Percentiles rank a stretch among this genome's conserved stretches.
Evolutionary conservation across 768 basidiomycete genomes (phyloP).

Genomic region (Lepiota venenata): DNA sequence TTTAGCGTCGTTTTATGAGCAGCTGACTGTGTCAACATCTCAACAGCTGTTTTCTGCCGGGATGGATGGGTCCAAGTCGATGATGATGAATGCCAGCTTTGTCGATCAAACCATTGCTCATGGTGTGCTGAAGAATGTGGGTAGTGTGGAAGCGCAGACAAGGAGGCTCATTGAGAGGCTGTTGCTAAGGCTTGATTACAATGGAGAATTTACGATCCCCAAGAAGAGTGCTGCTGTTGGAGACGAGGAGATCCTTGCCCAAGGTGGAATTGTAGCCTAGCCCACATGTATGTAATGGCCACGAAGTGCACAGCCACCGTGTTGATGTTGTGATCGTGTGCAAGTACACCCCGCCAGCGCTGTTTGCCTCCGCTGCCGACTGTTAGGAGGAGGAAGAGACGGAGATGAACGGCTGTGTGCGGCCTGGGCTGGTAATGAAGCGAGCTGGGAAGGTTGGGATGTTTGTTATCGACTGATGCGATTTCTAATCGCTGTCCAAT

Average conservation of each 20-base stretch:
- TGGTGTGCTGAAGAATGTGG: constrained; percentile 47
- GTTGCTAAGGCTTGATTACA: constrained; percentile 81
- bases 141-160: constrained; percentile 43
- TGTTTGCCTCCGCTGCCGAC: too few relatives aligned
- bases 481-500: constrained; percentile 13
- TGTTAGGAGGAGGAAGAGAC: too few relatives aligned
- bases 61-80: constrained; percentile 72
- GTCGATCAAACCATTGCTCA: constrained; percentile 52
- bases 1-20: constrained; percentile 77
- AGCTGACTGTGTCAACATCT: constrained; percentile 71
- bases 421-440: neutral
- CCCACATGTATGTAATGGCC: constrained; percentile 4
- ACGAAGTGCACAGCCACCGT: constrained; percentile 4
- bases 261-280: constrained; percentile 30
- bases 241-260: constrained; percentile 38
- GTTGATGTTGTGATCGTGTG: neutral
- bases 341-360: too few relatives aligned
- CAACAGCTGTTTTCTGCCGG: constrained; percentile 64
- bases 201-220: constrained; percentile 65
- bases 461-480: constrained; percentile 15
- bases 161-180: constrained; percentile 81
- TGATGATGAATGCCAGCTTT: constrained; percentile 56
- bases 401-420: neutral
- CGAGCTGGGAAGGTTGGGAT: neutral
- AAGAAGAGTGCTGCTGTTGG: constrained; percentile 23